Evolutionary conservation across 192 early-diverging fungal genomes (phyloP).

Genomic region (Phycomyces nitens): DNA sequence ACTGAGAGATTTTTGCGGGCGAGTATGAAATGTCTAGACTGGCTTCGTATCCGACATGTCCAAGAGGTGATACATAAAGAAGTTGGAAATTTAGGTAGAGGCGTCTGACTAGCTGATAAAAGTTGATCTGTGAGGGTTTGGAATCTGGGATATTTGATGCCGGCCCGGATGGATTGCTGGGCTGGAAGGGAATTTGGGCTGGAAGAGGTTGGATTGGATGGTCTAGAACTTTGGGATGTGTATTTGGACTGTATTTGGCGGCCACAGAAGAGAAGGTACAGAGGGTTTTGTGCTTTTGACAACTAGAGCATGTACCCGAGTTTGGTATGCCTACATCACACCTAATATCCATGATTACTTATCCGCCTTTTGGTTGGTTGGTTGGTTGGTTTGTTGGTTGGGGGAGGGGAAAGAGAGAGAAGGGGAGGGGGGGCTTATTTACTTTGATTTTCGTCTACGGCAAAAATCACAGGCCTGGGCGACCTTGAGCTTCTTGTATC

Average conservation of each 20-base stretch:
- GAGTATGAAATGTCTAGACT: not conserved
- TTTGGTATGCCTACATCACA: conserved; percentile 27
- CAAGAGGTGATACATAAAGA: conserved; percentile 7
- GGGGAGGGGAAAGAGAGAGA: too few relatives aligned
- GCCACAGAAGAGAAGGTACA: conserved; percentile 17
- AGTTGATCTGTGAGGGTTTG: not conserved
- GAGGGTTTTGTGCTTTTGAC: conserved; percentile 21
- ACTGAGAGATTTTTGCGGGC: not conserved
- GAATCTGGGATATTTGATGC: too few relatives aligned
- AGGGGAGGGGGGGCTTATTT: conserved; percentile 1
- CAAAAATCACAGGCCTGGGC: conserved; percentile 32
- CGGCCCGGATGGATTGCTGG: too few relatives aligned
- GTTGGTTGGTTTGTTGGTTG: too few relatives aligned
- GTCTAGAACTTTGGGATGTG: not conserved
- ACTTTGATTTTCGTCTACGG: conserved; percentile 36
- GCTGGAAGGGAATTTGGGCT: not conserved
- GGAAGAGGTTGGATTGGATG: not conserved
- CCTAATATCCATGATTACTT: too few relatives aligned
- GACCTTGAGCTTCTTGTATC: conserved; percentile 36
- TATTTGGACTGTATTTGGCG: conserved; percentile 6
- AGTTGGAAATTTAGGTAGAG: conserved; percentile 12
- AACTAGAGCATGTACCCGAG: conserved; percentile 28
- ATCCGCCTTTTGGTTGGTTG: too few relatives aligned
- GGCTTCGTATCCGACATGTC: conserved; percentile 14
- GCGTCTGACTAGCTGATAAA: not conserved